Percentiles rank a stretch among this genome's conserved stretches.
Conservation (phyloP, 352 stramenopile genomes). For the Phytophthora gonapodyides region DNA sequence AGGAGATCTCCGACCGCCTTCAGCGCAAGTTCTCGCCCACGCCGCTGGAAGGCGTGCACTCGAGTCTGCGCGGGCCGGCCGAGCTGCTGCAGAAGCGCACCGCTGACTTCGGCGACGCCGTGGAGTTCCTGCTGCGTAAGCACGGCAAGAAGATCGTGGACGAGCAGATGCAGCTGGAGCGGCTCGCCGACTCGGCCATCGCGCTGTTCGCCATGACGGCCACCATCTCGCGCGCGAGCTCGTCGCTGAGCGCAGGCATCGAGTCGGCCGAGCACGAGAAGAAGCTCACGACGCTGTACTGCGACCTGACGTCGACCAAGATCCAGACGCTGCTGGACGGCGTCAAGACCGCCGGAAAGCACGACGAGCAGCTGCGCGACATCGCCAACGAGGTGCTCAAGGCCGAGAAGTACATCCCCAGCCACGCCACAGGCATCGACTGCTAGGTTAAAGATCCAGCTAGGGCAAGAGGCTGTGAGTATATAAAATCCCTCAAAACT, state of each 20-base stretch:
- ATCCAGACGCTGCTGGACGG: conserved; percentile 63
- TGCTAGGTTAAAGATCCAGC: conserved; percentile 23
- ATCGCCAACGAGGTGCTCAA: conserved; percentile 83
- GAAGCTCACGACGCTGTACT: conserved; percentile 81
- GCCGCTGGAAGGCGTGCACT: conserved; percentile 73
- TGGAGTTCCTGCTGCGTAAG: conserved; percentile 81
- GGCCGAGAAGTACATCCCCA: conserved; percentile 79
- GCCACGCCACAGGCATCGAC: conserved; percentile 77
- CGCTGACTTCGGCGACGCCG: conserved; percentile 72
- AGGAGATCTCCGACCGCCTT: conserved; percentile 79
- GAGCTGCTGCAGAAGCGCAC: conserved; percentile 75
- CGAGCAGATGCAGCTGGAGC: conserved; percentile 87
- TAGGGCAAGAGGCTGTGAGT: not conserved
- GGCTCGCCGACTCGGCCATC: conserved; percentile 86
- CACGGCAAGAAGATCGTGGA: conserved; percentile 90
- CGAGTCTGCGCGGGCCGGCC: conserved; percentile 56
- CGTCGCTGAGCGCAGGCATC: conserved; percentile 57
- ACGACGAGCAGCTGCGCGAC: conserved; percentile 68
- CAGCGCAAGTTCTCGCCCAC: conserved; percentile 81
- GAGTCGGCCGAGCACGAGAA: conserved; percentile 75
- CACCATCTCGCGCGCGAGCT: conserved; percentile 81
- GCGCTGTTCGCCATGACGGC: conserved; percentile 86
- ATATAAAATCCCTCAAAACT: no score
- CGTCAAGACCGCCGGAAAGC: conserved; percentile 64
- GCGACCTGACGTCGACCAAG: conserved; percentile 70